Conservation (phyloP, 306 rosid species). For the Trifolium subterraneum region DNA sequence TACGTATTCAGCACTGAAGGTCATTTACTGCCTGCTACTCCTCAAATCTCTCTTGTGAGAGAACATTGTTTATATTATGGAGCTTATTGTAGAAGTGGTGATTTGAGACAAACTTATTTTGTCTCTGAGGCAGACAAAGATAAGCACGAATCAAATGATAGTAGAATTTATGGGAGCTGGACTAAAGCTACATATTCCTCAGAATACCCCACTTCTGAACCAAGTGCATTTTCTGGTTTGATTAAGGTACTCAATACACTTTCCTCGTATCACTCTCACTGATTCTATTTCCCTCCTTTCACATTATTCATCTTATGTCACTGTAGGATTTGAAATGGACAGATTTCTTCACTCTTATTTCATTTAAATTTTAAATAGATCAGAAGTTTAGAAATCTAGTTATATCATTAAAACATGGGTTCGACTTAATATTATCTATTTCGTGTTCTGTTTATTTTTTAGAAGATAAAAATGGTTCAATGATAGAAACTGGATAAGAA, state of each 20-base stretch:
- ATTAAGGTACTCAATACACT: slow-evolving; percentile 63
- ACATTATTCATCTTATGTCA: background rate
- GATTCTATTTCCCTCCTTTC: slow-evolving; percentile 20
- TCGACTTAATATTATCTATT: slow-evolving; percentile 35
- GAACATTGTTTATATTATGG: slow-evolving; percentile 88
- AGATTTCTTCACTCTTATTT: slow-evolving; percentile 34
- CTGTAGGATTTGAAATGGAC: slow-evolving; percentile 13
- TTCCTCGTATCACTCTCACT: slow-evolving; percentile 23
- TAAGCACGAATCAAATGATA: slow-evolving; percentile 68
- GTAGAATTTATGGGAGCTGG: slow-evolving; percentile 52
- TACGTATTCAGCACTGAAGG: slow-evolving; percentile 97
- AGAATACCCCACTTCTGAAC: slow-evolving; percentile 52
- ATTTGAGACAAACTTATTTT: slow-evolving; percentile 46
- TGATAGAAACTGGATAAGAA: slow-evolving; percentile 9
- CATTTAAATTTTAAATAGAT: background rate
- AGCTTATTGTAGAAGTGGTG: slow-evolving; percentile 71
- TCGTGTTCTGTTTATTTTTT: slow-evolving; percentile 16
- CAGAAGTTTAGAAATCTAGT: slow-evolving; percentile 7
- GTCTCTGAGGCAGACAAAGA: slow-evolving; percentile 52
- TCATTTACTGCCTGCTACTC: slow-evolving; percentile 90
- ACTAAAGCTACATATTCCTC: slow-evolving; percentile 50
- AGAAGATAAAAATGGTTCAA: slow-evolving; percentile 32
- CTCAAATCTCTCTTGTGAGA: slow-evolving; percentile 75
- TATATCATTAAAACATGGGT: slow-evolving; percentile 28
- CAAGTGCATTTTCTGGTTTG: slow-evolving; percentile 63